phyloP scores from a whole-genome alignment of 805 yeast genomes.

The Ogataea paraovalis region DNA sequence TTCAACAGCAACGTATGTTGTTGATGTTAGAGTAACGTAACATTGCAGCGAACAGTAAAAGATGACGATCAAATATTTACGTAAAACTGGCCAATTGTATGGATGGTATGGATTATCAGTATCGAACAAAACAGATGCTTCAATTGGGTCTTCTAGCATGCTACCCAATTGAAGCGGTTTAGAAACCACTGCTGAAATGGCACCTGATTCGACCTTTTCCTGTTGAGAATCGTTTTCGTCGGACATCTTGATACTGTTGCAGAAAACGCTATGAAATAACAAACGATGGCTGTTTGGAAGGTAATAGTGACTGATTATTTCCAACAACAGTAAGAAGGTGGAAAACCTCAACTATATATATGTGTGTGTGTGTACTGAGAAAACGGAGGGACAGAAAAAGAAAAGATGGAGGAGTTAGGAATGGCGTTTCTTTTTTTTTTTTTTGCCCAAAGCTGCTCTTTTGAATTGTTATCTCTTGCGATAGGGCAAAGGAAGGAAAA shows the following conservation, averaged over 20 bases:
- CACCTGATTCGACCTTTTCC: neutral
- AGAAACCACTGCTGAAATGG: conserved; percentile 11
- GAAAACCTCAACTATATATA: neutral
- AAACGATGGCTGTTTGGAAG: too few species aligned
- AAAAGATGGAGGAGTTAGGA: neutral
- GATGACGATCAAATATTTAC: conserved; percentile 24
- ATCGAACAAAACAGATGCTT: conserved; percentile 26
- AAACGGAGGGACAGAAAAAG: neutral
- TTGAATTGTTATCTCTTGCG: neutral
- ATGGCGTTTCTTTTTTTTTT: neutral
- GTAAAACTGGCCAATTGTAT: conserved; percentile 26
- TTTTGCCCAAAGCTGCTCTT: neutral
- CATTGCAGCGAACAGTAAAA: conserved; percentile 29
- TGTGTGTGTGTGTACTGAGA: neutral
- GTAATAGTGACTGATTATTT: too few species aligned
- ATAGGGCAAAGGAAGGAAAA: neutral
- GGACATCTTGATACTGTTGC: neutral
- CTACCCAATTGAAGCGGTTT: conserved; percentile 23
- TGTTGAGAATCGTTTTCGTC: neutral
- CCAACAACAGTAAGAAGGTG: too few species aligned
- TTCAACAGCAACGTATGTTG: conserved; percentile 32
- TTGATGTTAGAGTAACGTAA: conserved; percentile 31
- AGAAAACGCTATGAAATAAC: too few species aligned
- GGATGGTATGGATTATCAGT: conserved; percentile 32
- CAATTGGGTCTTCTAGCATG: conserved; percentile 26